Evolutionary conservation across 352 stramenopile species (phyloP), one percentile per base, ranked within the genome.

Genomic region (Phytophthora palmivora): DNA sequence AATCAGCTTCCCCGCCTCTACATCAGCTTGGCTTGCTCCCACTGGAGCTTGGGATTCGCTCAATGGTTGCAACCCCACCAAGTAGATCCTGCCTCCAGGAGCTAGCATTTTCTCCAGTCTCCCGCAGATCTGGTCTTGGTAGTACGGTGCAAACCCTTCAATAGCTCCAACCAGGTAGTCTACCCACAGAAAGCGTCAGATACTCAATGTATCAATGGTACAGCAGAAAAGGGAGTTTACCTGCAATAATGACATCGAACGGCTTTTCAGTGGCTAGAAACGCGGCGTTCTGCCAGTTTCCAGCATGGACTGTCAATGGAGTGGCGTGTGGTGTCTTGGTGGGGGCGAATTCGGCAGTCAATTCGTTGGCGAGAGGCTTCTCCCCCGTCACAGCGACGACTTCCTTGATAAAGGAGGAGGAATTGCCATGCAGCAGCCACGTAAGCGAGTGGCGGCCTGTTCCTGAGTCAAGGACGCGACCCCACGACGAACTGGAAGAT

Each of bases 101-200:
- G 79, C 80, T 9, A 98, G 63, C 51, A 93, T 70, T 6, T 69
- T 70, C 18, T 80, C 59, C n/a, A 98, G 74, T 50, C 92, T 79
- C 18, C 63, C 58, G 51, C 72, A 80, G 39, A 88, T 75, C 38
- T 81, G 67, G 52, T 88, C 79, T 72, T 97, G 91, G 58, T 86
- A 93, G 67, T 96, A 98, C 0, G 93, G 91, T 30, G 79, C 84
- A 69, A 97, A 97, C 16, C 91, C 93, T 61, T 97, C 93, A 51
- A 98, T 94, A 10, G 93, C 91, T 43, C 93, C 93, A 21, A 98
- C 79, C 4, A 98, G 73, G 68, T 98, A 98, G 68, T 98, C 93
- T 83, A 36, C 11, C 47, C 1, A 33, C 45, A 36, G 32, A 51
- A 22, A 32, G 42, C 15, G 16, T 49, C 38, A 47, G 12, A 36